phyloP scores from a whole-genome alignment of 2,329 filamentous ascomycete genomes.

The Pyricularia grisea region DNA sequence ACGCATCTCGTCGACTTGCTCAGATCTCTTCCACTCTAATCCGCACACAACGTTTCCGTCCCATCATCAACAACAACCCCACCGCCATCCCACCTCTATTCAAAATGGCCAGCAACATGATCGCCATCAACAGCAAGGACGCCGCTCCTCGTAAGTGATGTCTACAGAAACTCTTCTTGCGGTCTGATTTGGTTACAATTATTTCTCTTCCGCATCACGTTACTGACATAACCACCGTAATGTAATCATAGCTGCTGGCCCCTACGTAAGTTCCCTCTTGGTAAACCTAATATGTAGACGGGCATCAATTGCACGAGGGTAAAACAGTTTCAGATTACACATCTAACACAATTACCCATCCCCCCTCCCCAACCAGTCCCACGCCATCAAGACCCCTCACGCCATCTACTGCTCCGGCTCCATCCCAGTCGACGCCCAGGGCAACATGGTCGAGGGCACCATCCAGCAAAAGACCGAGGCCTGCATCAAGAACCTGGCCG shows the following conservation, averaged over 20 bases:
- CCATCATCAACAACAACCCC: not conserved
- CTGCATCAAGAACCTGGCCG: slow-evolving; percentile 69
- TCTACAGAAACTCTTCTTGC: not conserved
- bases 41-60: not conserved
- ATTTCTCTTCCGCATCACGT: not conserved
- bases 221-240: not conserved
- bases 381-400: slow-evolving; percentile 55
- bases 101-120: slow-evolving; percentile 36
- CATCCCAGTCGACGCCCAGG: slow-evolving; percentile 57
- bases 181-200: not conserved
- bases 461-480: slow-evolving; percentile 55
- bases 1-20: not conserved
- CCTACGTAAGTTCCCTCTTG: slow-evolving; percentile 42
- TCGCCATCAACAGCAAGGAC: slow-evolving; percentile 47
- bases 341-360: no score
- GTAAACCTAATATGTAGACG: not conserved
- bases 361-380: slow-evolving; percentile 22
- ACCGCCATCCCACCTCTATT: not conserved
- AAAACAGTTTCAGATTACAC: not conserved
- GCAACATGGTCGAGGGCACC: slow-evolving; percentile 45
- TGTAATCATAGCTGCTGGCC: slow-evolving; percentile 52
- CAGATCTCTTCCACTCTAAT: not conserved
- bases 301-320: not conserved
- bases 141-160: slow-evolving; percentile 44
- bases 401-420: slow-evolving; percentile 59